Base-by-base conservation (phyloP, 129 eudicot genomes). In the Heracleum sosnowskyi region DNA sequence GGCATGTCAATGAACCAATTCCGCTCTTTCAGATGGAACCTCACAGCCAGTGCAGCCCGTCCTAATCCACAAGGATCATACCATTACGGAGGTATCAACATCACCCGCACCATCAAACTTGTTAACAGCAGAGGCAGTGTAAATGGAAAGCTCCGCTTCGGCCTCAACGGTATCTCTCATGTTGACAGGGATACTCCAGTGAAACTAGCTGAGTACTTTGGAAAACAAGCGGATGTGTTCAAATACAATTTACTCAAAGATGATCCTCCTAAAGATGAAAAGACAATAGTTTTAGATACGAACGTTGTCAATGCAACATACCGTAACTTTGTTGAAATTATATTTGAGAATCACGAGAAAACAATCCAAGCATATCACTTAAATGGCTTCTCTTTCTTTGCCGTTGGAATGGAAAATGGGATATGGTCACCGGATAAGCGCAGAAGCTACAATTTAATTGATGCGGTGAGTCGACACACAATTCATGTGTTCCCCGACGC, bases 31-130 rank as follows among this genome's bases (percentile, higher is more conserved):
- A 81, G 88, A 74, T 93, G 98, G 98, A 93, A 93, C 88, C 83
- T 93, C 20, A 93, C 98, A 11, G 98, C 98, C 10, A 93, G 98
- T 17, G 98, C 98, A n/a, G 98, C 97, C 49, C 89, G 98, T 18
- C 98, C 97, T 34, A 93, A 93, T 88, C 98, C 97, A 34, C 98
- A 93, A 72, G 98, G 98, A 15, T 93, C 98, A 11, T 93, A 93
- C 86, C 96, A 90, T 80, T 93, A 93, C 35, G 98, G 98, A 26
- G 64, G 90, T 44, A 94, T 94, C 84, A 91, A 91, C 87, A 94
- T 94, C 83, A 94, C 98, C 22, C 96, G 98, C 40, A 93, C 98
- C 79, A 91, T 93, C 85, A 91, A 82, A 86, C 72, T 93, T 35
- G 84, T 75, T 36, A 91, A 85, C 84, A 73, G 83, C n/a, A 69